phyloP scores from a whole-genome alignment of 148 eudicot genomes.

The Agrostemma githago region DNA sequence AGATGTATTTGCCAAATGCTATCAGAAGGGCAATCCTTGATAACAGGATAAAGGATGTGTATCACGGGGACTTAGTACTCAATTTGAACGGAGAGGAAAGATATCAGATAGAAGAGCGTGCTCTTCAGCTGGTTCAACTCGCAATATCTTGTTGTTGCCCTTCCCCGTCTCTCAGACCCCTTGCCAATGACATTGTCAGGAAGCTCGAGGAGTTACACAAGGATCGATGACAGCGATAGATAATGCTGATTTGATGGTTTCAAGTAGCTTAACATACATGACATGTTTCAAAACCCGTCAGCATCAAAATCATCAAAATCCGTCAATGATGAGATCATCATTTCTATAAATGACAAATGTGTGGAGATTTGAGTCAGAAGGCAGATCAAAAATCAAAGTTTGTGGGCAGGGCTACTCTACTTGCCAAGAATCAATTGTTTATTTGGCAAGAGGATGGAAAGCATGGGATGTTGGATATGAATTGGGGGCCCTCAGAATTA shows the following conservation, averaged over 20 bases:
- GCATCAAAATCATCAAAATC: background rate
- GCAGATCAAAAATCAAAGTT: slow-evolving; percentile 7
- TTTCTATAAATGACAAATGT: background rate
- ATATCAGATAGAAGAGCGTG: slow-evolving; percentile 42
- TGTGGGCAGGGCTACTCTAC: slow-evolving; percentile 14
- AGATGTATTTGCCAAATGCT: slow-evolving; percentile 31
- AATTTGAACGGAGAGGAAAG: slow-evolving; percentile 33
- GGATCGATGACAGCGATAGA: slow-evolving; percentile 8
- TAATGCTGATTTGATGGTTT: background rate
- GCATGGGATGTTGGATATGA: slow-evolving; percentile 26
- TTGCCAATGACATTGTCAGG: slow-evolving; percentile 48
- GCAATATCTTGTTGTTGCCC: slow-evolving; percentile 89
- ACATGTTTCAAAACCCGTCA: background rate
- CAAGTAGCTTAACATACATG: no score
- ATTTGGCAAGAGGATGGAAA: background rate
- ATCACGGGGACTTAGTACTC: slow-evolving; percentile 27
- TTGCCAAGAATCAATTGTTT: background rate
- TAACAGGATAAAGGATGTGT: slow-evolving; percentile 32
- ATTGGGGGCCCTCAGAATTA: slow-evolving; percentile 26
- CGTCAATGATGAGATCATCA: background rate
- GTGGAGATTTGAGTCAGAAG: slow-evolving; percentile 4
- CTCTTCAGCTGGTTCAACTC: slow-evolving; percentile 56
- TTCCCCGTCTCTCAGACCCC: slow-evolving; percentile 75
- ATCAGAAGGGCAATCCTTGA: slow-evolving; percentile 31
- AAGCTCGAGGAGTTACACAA: slow-evolving; percentile 49